Evolutionary conservation across 371 early-diverging fungal species (phyloP).

Genomic region (Apophysomyces variabilis): DNA sequence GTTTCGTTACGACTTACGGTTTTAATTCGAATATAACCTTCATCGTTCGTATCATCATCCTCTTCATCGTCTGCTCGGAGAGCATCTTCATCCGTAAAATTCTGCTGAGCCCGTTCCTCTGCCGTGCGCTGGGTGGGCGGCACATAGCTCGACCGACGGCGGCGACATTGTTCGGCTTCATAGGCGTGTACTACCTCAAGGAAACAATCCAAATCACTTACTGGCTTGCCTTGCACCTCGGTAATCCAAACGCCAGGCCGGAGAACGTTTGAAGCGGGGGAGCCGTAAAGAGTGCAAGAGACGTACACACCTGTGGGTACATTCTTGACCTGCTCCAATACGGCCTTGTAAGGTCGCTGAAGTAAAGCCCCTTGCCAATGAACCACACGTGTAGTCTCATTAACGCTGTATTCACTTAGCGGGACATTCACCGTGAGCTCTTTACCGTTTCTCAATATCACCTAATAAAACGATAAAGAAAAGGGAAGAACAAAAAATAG

Average conservation of each 20-base stretch:
- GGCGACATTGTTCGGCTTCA: slow-evolving; percentile 23
- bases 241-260: slow-evolving; percentile 58
- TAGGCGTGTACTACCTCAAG: slow-evolving; percentile 53
- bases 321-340: slow-evolving; percentile 76
- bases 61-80: slow-evolving; percentile 31
- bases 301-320: slow-evolving; percentile 81
- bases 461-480: slow-evolving; percentile 18
- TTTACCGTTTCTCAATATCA: slow-evolving; percentile 64
- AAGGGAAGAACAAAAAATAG: not conserved
- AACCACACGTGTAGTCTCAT: slow-evolving; percentile 66
- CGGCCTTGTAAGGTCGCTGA: slow-evolving; percentile 82
- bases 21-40: slow-evolving; percentile 72
- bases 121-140: slow-evolving; percentile 33
- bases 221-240: slow-evolving; percentile 58
- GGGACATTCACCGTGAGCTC: slow-evolving; percentile 55
- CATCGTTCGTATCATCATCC: slow-evolving; percentile 54
- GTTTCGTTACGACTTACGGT: slow-evolving; percentile 64
- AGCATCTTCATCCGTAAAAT: slow-evolving; percentile 24
- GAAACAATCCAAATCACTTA: slow-evolving; percentile 54
- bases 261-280: slow-evolving; percentile 64
- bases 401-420: slow-evolving; percentile 56
- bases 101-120: slow-evolving; percentile 20
- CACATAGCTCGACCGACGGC: slow-evolving; percentile 33
- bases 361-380: slow-evolving; percentile 89
- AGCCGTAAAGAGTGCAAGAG: slow-evolving; percentile 70